Conservation (phyloP, 495 filamentous ascomycete genomes). For the Penicillium robsamsonii region DNA sequence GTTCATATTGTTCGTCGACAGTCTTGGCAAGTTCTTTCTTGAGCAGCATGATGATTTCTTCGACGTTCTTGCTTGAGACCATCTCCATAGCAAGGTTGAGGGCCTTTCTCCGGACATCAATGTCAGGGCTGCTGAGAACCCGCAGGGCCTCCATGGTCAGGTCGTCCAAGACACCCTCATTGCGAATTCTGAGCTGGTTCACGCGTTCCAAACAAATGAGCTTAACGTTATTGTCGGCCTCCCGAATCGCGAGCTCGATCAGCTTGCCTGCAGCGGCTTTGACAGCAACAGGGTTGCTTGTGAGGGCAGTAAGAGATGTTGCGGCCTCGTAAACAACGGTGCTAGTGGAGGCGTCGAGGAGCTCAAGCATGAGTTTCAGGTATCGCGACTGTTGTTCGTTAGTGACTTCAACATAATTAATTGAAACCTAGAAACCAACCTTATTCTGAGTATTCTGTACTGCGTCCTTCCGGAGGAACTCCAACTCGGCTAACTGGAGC, state of each 20-base stretch:
- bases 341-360: slow-evolving; percentile 86
- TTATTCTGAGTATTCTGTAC: slow-evolving; percentile 91
- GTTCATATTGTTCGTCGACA: slow-evolving; percentile 97
- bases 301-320: slow-evolving; percentile 92
- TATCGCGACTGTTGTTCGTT: slow-evolving; percentile 67
- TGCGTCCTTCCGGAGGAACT: slow-evolving; percentile 98
- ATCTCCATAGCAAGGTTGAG: slow-evolving; percentile 91
- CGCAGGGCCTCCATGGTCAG: slow-evolving; percentile 97
- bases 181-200: slow-evolving; percentile 84
- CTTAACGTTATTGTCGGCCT: slow-evolving; percentile 98
- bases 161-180: slow-evolving; percentile 91
- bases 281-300: slow-evolving; percentile 94
- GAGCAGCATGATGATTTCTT: slow-evolving; percentile 91
- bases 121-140: slow-evolving; percentile 92
- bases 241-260: slow-evolving; percentile 93
- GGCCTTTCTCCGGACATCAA: slow-evolving; percentile 93
- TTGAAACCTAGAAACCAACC: slow-evolving; percentile 42
- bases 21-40: slow-evolving; percentile 98
- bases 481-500: slow-evolving; percentile 86
- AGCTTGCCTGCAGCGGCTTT: slow-evolving; percentile 96
- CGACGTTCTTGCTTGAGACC: slow-evolving; percentile 98
- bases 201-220: slow-evolving; percentile 96
- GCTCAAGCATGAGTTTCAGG: slow-evolving; percentile 91
- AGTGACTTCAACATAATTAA: slow-evolving; percentile 19
- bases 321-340: slow-evolving; percentile 98